Base-by-base conservation (phyloP, 2,329 filamentous ascomycete species). In the Pseudogymnoascus verrucosus region DNA sequence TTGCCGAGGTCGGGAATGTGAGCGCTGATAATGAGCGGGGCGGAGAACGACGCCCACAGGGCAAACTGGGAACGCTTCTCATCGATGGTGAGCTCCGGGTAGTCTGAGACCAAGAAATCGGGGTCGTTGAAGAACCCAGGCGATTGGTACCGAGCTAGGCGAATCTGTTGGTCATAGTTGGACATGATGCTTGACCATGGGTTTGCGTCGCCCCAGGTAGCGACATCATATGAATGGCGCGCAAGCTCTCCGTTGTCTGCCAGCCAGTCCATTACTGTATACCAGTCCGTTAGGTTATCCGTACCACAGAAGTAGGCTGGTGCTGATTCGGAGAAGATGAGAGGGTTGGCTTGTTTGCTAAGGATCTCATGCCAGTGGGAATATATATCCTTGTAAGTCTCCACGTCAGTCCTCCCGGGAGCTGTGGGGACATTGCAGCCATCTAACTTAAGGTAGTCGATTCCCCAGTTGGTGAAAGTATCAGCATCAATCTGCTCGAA, bases 381-480 rank as follows among this genome's bases (percentile, higher is more conserved):
- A 64, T 69, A 70, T 19, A 80, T 77, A 61, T 75, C 72, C 54
- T 75, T 68, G 65, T 78, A 76, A 8, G 67, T 66, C 72, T 76
- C 77, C 26, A 72, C 68, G n/a, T 72, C 66, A 0, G 76, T 77
- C 42, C 21, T 47, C 5, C 42, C 42, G 7, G 42, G 42, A 47
- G 42, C 42, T n/a, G 42, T 5, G 42, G 42, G 42, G 44, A 78
- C 72, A 63, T 79, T 75, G 71, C 82, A 86, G 69, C 85, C 85
- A 70, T 86, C 84, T 66, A 83, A 81, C 71, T 85, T 85, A 21
- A 84, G 72, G 64, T 84, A 86, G 68, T 85, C 82, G 62, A 87
- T 78, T 1, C 81, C 83, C 84, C 84, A 87, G 21, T 78, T 76
- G 1, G 80, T 79, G 69, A 82, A 86, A 0, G 80, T 79, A 61